Percentiles rank a stretch among this genome's conserved stretches.
Conservation (phyloP, 2,329 filamentous ascomycete genomes). For the Huntiella decipiens region DNA sequence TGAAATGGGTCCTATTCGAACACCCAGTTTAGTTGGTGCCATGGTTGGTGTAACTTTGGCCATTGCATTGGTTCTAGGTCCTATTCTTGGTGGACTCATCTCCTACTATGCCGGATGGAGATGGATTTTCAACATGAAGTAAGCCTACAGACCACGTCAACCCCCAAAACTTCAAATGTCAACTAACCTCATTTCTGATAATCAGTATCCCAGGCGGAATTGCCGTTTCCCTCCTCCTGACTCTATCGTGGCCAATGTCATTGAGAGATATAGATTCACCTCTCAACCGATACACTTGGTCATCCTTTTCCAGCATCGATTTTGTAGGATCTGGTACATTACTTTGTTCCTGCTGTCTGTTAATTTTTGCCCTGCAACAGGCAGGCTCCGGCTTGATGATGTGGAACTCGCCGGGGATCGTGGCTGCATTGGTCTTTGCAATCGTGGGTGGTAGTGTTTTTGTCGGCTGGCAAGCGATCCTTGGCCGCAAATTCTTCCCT, state of each 20-base stretch:
- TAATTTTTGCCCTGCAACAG: constrained; percentile 38
- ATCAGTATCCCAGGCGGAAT: constrained; percentile 29
- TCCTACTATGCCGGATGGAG: constrained; percentile 35
- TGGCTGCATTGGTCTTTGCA: constrained; percentile 29
- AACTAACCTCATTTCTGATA: not conserved
- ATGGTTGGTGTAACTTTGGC: constrained; percentile 37
- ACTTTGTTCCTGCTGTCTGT: constrained; percentile 30
- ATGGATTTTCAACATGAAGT: constrained; percentile 46
- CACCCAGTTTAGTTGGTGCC: constrained; percentile 33
- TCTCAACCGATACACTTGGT: constrained; percentile 17
- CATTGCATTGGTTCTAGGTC: constrained; percentile 37
- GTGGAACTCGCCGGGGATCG: constrained; percentile 33
- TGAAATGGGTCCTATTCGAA: constrained; percentile 34
- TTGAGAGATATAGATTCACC: constrained; percentile 6
- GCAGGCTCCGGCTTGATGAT: constrained; percentile 31
- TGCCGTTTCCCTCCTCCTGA: constrained; percentile 24
- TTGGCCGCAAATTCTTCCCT: constrained; percentile 21
- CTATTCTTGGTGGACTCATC: constrained; percentile 37
- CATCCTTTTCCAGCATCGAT: constrained; percentile 29
- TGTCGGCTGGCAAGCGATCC: constrained; percentile 29
- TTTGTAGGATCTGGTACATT: constrained; percentile 32
- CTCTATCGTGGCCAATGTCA: constrained; percentile 10
- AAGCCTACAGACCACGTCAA: constrained; percentile 12
- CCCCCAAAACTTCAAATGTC: not conserved
- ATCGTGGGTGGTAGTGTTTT: constrained; percentile 29